These are phyloP conservation scores for Protoeuglena noctilucae DNA, from an alignment of 139 green algal species.

Conservation along the genomic window DNA sequence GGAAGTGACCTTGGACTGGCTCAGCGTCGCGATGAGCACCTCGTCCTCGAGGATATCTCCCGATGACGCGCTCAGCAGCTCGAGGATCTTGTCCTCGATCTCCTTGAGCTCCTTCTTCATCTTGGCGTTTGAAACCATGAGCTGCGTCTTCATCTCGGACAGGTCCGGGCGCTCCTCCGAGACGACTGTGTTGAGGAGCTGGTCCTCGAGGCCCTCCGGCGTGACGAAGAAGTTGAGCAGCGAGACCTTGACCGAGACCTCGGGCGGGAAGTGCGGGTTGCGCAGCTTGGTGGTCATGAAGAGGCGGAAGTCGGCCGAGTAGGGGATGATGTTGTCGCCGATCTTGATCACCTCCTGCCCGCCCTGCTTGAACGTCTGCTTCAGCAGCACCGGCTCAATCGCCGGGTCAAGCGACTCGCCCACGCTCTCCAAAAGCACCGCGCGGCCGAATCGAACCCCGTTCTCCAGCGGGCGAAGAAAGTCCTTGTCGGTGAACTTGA, in stretches of 20 bases:
- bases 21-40: conserved; percentile 59
- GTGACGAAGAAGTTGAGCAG: conserved; percentile 59
- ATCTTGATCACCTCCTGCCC: conserved; percentile 56
- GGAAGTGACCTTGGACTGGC: conserved; percentile 54
- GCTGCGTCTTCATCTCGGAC: conserved; percentile 41
- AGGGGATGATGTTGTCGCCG: conserved; percentile 66
- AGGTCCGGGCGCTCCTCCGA: conserved; percentile 39
- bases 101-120: conserved; percentile 74
- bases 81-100: conserved; percentile 48
- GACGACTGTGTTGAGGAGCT: conserved; percentile 52
- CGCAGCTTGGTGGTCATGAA: conserved; percentile 63
- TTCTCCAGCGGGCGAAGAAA: conserved; percentile 60
- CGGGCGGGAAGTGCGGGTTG: conserved; percentile 54
- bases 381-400: conserved; percentile 58
- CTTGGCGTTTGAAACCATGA: conserved; percentile 59
- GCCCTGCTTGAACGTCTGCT: conserved; percentile 64
- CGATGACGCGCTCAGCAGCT: conserved; percentile 30
- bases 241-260: conserved; percentile 51
- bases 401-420: conserved; percentile 47
- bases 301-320: conserved; percentile 67
- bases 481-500: conserved; percentile 61
- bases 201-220: conserved; percentile 51
- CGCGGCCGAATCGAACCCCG: conserved; percentile 27
- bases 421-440: conserved; percentile 54
- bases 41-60: conserved; percentile 66